Conservation (phyloP, 176 grass and related monocot species). For the Rhynchospora breviuscula region DNA sequence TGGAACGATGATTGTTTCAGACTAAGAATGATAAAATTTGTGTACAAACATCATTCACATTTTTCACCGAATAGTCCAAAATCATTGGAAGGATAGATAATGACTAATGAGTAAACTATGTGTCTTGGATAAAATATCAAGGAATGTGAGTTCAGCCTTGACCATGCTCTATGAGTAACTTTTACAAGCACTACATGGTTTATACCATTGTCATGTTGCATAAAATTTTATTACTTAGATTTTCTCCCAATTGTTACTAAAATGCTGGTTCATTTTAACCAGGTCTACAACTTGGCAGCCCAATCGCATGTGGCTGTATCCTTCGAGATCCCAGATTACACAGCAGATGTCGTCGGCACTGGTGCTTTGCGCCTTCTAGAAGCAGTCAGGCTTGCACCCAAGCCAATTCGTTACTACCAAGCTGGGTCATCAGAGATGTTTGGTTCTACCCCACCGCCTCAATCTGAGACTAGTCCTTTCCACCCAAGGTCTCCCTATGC, state of each 20-base stretch:
- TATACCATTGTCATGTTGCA: background rate
- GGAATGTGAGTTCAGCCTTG: background rate
- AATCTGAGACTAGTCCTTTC: constrained; percentile 68
- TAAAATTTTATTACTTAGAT: background rate
- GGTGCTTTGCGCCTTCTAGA: constrained; percentile 90
- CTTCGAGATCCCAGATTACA: constrained; percentile 96
- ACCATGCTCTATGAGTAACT: background rate
- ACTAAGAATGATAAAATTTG: background rate
- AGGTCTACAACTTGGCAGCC: constrained; percentile 94
- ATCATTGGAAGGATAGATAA: background rate
- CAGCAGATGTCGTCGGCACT: constrained; percentile 80
- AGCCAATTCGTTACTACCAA: constrained; percentile 79
- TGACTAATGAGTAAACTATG: background rate
- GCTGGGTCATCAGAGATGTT: constrained; percentile 98
- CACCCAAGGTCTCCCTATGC: constrained; percentile 91
- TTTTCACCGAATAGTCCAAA: background rate
- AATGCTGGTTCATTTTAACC: background rate
- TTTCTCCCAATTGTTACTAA: background rate
- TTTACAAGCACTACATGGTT: background rate
- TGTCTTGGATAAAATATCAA: background rate
- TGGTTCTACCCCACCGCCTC: constrained; percentile 88
- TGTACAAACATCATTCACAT: background rate
- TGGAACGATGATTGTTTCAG: background rate
- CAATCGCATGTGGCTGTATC: constrained; percentile 95
- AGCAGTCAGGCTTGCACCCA: constrained; percentile 62